Conservation (phyloP, 257 asterid species). For the Nicotiana knightiana region DNA sequence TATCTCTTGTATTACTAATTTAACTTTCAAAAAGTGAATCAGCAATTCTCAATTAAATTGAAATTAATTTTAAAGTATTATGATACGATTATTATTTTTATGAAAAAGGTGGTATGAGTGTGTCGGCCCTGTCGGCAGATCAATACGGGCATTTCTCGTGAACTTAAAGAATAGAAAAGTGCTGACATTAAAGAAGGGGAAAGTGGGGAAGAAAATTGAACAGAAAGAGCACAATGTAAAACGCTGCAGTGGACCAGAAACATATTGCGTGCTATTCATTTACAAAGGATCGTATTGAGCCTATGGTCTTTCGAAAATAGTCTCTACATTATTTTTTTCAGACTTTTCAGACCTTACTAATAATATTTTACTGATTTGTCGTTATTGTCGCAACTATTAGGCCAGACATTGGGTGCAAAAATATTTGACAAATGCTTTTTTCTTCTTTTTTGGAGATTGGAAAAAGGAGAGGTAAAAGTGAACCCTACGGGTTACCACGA, state of each 20-base stretch:
- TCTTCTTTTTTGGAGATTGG: too few relatives aligned
- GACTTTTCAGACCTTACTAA: too few relatives aligned
- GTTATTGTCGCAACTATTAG: too few relatives aligned
- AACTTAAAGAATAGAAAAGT: background rate
- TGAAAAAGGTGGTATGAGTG: background rate
- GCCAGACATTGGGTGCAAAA: too few relatives aligned
- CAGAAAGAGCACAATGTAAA: background rate
- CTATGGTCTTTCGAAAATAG: too few relatives aligned
- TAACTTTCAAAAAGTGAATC: background rate
- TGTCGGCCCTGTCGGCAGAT: conserved; percentile 2
- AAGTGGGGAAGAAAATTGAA: background rate
- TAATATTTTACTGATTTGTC: too few relatives aligned
- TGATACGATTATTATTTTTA: background rate
- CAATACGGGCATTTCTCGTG: background rate
- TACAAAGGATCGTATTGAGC: background rate
- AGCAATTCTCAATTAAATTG: background rate
- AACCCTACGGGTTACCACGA: too few relatives aligned
- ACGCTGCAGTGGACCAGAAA: background rate
- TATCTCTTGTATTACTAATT: background rate
- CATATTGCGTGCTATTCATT: background rate
- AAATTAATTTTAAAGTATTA: background rate
- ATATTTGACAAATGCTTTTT: too few relatives aligned
- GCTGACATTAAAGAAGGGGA: background rate
- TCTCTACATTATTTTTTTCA: too few relatives aligned
- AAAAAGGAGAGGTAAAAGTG: too few relatives aligned